phyloP scores from a whole-genome alignment of 108 stramenopile species.

The Cyclotella baltica region DNA sequence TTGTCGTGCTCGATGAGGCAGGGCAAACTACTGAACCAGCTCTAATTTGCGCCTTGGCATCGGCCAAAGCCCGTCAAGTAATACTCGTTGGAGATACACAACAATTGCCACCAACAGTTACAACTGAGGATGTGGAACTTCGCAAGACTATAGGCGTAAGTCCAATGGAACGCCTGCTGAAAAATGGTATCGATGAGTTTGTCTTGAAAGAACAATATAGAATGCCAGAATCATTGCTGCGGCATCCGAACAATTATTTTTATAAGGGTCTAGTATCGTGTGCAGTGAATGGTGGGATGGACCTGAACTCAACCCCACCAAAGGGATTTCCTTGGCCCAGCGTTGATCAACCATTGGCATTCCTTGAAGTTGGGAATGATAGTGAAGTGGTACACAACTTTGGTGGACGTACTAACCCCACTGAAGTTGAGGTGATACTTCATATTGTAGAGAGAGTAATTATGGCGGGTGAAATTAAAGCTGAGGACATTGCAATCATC shows the following conservation, averaged over 20 bases:
- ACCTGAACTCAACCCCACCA: constrained; percentile 28
- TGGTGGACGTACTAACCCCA: constrained; percentile 67
- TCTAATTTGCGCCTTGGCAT: constrained; percentile 66
- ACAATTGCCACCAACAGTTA: constrained; percentile 77
- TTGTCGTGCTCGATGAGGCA: constrained; percentile 81
- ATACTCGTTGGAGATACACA: constrained; percentile 75
- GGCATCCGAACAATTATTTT: constrained; percentile 71
- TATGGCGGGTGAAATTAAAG: constrained; percentile 43
- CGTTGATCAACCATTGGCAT: constrained; percentile 60
- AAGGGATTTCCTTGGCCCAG: constrained; percentile 72
- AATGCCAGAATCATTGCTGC: constrained; percentile 67
- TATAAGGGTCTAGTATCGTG: constrained; percentile 64
- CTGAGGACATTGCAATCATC: constrained; percentile 60
- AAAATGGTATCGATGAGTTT: constrained; percentile 50
- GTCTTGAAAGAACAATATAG: constrained; percentile 69
- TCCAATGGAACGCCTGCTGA: constrained; percentile 74
- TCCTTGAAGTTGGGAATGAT: constrained; percentile 60
- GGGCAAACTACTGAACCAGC: constrained; percentile 82
- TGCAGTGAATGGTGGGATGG: constrained; percentile 20
- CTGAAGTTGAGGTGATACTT: constrained; percentile 56
- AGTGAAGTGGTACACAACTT: constrained; percentile 57
- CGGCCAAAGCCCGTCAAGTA: constrained; percentile 64
- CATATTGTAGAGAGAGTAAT: constrained; percentile 56
- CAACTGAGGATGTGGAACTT: constrained; percentile 38
- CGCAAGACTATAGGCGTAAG: constrained; percentile 66